Conservation (phyloP, 2,329 filamentous ascomycete species). For the Ceratocystis alfenasii region DNA sequence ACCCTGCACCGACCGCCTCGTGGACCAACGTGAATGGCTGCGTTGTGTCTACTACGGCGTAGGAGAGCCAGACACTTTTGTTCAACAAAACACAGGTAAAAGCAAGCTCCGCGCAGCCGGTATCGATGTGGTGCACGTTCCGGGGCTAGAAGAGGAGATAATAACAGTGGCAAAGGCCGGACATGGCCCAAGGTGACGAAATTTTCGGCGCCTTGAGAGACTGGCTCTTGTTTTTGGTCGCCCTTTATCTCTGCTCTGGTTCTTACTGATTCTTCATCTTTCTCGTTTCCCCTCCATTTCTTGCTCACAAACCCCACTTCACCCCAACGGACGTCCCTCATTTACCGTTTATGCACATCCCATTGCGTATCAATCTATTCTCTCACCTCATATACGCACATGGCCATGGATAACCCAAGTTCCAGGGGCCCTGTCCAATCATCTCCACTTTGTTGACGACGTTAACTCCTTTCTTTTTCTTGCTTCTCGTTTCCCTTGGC, state of each 20-base stretch:
- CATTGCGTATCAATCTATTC: no score
- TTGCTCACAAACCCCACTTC: no score
- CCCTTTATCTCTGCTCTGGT: no score
- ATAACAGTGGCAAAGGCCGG: slow-evolving; percentile 71
- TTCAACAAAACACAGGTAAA: slow-evolving; percentile 67
- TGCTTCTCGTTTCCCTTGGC: background rate
- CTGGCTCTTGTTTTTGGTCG: background rate
- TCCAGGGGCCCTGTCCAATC: background rate
- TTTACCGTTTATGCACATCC: no score
- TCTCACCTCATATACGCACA: background rate
- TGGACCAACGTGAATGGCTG: slow-evolving; percentile 50
- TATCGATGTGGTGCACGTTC: slow-evolving; percentile 59
- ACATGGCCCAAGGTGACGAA: slow-evolving; percentile 36
- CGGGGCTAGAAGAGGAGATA: slow-evolving; percentile 70
- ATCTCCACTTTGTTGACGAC: background rate
- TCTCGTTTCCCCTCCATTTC: no score
- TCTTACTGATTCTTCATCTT: no score
- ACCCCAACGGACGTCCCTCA: no score
- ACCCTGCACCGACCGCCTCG: slow-evolving; percentile 68
- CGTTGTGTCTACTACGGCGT: slow-evolving; percentile 77
- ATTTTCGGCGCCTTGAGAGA: background rate
- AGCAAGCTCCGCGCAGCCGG: slow-evolving; percentile 58
- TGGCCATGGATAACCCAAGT: background rate
- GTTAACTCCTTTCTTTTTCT: background rate
- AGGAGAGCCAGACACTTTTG: slow-evolving; percentile 80